A percentile compares a stretch with the other conserved stretches of the same genome.
Evolutionary conservation across 495 filamentous ascomycete genomes (phyloP).

Genomic region (Friedmanniomyces endolithicus): DNA sequence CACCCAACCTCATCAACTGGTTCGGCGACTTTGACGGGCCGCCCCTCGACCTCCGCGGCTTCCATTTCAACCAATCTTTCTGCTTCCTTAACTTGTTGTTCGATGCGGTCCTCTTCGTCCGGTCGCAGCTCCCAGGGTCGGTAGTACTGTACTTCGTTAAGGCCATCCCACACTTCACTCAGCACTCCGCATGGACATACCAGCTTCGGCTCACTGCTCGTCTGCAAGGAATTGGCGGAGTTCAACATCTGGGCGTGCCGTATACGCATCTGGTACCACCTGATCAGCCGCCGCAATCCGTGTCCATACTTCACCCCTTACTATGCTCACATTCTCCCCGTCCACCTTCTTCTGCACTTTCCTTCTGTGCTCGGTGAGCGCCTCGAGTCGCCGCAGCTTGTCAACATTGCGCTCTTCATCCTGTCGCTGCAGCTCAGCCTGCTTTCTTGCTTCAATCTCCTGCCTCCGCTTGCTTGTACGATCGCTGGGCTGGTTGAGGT

Average conservation of each 20-base stretch:
- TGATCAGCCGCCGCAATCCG: not conserved
- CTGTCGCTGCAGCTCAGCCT: constrained; percentile 67
- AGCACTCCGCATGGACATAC: constrained; percentile 41
- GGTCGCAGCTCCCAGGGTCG: constrained; percentile 67
- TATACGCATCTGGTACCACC: constrained; percentile 56
- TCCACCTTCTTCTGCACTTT: constrained; percentile 67
- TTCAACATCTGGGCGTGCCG: constrained; percentile 61
- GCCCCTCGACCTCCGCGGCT: constrained; percentile 37
- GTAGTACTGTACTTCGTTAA: constrained; percentile 53
- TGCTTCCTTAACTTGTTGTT: constrained; percentile 45
- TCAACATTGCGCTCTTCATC: constrained; percentile 58
- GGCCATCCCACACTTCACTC: not conserved
- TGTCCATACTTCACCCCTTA: not conserved
- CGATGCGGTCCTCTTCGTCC: constrained; percentile 49
- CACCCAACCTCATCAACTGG: not conserved
- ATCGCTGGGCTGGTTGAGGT: constrained; percentile 55
- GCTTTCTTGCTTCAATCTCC: constrained; percentile 83
- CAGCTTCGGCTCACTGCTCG: constrained; percentile 59
- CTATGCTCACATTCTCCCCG: constrained; percentile 52
- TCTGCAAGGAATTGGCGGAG: constrained; percentile 63
- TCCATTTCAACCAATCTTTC: constrained; percentile 41
- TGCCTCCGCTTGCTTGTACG: constrained; percentile 63
- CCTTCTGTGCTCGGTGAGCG: constrained; percentile 45
- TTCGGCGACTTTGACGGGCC: not conserved
- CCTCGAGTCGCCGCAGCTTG: constrained; percentile 50